Evolutionary conservation across 1,284 basidiomycete genomes (phyloP), one percentile per base, ranked within the genome.

Genomic region (Hymenochaete sp.): DNA sequence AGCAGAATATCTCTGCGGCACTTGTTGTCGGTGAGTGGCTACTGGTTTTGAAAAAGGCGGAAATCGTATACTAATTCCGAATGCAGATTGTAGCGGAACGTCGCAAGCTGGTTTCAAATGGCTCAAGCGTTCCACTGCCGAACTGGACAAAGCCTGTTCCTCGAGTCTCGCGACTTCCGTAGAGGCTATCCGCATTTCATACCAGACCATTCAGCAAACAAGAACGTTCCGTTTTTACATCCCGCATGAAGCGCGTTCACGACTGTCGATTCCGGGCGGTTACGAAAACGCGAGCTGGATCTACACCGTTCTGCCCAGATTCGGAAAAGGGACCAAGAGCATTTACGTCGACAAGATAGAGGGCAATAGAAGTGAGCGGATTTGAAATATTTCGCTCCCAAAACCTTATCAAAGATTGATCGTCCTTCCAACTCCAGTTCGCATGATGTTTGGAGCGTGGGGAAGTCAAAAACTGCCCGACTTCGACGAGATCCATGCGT

Each of bases 101-200:
- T 44, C 36, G 10, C 51, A 52, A 24, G 51, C 45, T 9, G 51
- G 51, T 14, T 24, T 47, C n/a, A 52, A 50, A 31, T 50, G 48
- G 49, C 43, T 51, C 11, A 50, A 43, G 21, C 44, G 40, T 16
- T 10, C 46, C 10, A 16, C 25, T 18, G 21, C 38, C 6, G 14
- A 41, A 25, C 8, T 19, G 9, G 48, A 45, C 38, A 31, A 29
- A 21, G 10, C 43, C 6, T 11, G n/a, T 5, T 31, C 32, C 3
- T 25, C 28, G 27, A 39, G 27, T 16, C 14, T 49, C 14, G 21
- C 46, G 9, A n/a, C n/a, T n/a, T 35, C 32, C 14, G 35, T 49
- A n/a, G 27, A 35, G 11, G 37, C 40, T 40, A 29, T 32, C 14
- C 31, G 40, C 5, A n/a, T 40, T 4, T 44, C 42, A 9, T 50